phyloP scores from a whole-genome alignment of 2,329 filamentous ascomycete genomes.

The Talaromyces sp. region DNA sequence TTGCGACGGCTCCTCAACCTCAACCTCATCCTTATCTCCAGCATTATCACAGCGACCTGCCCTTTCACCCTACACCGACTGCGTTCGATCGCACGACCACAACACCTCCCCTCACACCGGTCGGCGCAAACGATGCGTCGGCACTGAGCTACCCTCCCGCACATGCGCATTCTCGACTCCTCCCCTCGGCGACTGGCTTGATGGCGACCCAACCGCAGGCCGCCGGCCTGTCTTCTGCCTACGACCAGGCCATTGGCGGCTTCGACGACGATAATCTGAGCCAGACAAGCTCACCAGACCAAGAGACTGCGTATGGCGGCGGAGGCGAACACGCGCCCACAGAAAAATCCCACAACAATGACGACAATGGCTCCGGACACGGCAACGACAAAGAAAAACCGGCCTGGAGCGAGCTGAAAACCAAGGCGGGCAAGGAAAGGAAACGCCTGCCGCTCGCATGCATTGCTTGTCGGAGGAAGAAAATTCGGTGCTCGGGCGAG shows the following conservation, averaged over 20 bases:
- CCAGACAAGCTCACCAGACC: constrained; percentile 30
- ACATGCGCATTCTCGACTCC: constrained; percentile 4
- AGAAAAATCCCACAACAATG: constrained; percentile 17
- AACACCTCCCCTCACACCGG: neutral
- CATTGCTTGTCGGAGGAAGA: constrained; percentile 92
- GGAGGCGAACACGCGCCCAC: constrained; percentile 1
- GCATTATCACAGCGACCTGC: neutral
- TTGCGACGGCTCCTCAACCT: neutral
- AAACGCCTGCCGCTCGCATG: constrained; percentile 90
- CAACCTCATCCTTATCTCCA: neutral
- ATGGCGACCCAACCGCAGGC: constrained; percentile 30
- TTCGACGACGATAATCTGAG: constrained; percentile 33
- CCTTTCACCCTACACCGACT: neutral
- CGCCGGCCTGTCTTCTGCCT: constrained; percentile 19
- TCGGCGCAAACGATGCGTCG: constrained; percentile 27
- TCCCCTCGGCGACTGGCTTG: constrained; percentile 29
- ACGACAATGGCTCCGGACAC: constrained; percentile 15
- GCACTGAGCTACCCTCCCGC: constrained; percentile 20
- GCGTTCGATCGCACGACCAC: neutral
- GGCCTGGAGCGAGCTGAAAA: constrained; percentile 79
- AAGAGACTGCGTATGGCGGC: constrained; percentile 16
- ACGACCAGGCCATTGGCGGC: constrained; percentile 20
- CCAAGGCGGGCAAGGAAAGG: constrained; percentile 90
- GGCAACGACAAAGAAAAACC: constrained; percentile 56
- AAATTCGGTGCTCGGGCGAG: constrained; percentile 95